Conservation (phyloP, 768 basidiomycete genomes). For the Russula griseocarnosa region DNA sequence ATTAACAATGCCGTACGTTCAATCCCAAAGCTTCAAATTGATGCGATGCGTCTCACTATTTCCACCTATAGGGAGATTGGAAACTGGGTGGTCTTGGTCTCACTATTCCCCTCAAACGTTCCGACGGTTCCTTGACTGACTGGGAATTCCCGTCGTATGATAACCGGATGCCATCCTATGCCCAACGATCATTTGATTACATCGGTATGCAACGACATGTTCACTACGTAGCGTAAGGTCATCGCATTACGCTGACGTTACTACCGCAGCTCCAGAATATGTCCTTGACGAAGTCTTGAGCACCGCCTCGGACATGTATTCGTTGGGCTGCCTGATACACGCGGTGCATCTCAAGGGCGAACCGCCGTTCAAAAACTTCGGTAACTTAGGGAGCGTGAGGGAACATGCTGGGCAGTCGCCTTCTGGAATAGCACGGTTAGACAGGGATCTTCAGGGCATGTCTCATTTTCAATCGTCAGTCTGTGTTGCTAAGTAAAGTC, state of each 20-base stretch:
- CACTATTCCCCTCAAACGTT: slow-evolving; percentile 67
- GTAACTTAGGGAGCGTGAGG: slow-evolving; percentile 63
- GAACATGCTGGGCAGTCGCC: slow-evolving; percentile 63
- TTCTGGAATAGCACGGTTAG: slow-evolving; percentile 59
- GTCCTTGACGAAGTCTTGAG: slow-evolving; percentile 82
- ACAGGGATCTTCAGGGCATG: slow-evolving; percentile 68
- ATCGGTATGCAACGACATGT: slow-evolving; percentile 56
- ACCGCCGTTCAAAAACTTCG: slow-evolving; percentile 84
- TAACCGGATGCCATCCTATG: slow-evolving; percentile 67
- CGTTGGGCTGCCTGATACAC: slow-evolving; percentile 86
- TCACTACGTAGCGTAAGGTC: neutral
- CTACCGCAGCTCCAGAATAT: slow-evolving; percentile 82
- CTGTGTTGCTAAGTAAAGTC: slow-evolving; percentile 1
- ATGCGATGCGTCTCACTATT: slow-evolving; percentile 5
- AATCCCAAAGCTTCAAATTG: slow-evolving; percentile 17
- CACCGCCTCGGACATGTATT: slow-evolving; percentile 89
- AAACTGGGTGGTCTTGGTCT: slow-evolving; percentile 89
- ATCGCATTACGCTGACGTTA: neutral
- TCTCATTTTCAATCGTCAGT: slow-evolving; percentile 8
- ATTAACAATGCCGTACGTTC: slow-evolving; percentile 78
- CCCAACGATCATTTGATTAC: slow-evolving; percentile 92
- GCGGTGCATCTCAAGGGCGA: slow-evolving; percentile 86
- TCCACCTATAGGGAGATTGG: slow-evolving; percentile 83
- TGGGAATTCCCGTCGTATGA: slow-evolving; percentile 94
- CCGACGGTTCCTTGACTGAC: slow-evolving; percentile 67